Conservation (phyloP, 2,329 filamentous ascomycete species). For the Biscogniauxia mediterranea region DNA sequence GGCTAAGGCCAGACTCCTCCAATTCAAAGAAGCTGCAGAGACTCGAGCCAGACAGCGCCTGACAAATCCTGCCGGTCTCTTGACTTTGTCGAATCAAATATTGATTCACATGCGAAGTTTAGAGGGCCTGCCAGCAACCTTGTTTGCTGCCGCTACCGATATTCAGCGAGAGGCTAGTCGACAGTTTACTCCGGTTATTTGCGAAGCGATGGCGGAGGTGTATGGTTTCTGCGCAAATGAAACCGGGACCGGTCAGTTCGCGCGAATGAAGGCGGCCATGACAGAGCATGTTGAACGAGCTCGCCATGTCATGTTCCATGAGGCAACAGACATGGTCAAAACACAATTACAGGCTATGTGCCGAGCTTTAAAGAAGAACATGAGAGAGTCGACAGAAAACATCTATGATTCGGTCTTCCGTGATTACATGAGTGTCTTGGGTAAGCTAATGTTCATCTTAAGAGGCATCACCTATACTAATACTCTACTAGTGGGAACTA, state of each 20-base stretch:
- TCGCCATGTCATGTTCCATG: conserved; percentile 48
- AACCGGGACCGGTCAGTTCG: conserved; percentile 42
- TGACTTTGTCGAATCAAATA: conserved; percentile 37
- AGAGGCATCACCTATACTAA: conserved; percentile 9
- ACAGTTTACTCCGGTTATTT: conserved; percentile 50
- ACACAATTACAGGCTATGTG: conserved; percentile 39
- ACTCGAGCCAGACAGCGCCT: conserved; percentile 18
- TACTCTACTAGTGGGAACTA: conserved; percentile 16
- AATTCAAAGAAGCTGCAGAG: conserved; percentile 26
- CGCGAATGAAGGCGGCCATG: conserved; percentile 54
- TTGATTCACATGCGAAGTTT: conserved; percentile 41
- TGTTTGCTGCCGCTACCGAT: conserved; percentile 39
- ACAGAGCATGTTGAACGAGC: conserved; percentile 38
- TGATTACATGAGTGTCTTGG: conserved; percentile 25
- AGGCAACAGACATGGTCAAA: conserved; percentile 42
- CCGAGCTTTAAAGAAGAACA: conserved; percentile 8
- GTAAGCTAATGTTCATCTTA: conserved; percentile 11
- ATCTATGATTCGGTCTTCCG: conserved; percentile 8
- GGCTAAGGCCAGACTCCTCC: conserved; percentile 13
- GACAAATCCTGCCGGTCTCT: conserved; percentile 24
- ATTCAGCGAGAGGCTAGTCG: conserved; percentile 53
- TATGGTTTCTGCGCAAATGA: conserved; percentile 47
- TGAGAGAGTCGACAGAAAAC: conserved; percentile 11
- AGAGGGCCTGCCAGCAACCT: conserved; percentile 31
- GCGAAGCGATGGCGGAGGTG: conserved; percentile 41